Evolutionary conservation across 306 rosid genomes (phyloP).

Genomic region (Neltuma alba): DNA sequence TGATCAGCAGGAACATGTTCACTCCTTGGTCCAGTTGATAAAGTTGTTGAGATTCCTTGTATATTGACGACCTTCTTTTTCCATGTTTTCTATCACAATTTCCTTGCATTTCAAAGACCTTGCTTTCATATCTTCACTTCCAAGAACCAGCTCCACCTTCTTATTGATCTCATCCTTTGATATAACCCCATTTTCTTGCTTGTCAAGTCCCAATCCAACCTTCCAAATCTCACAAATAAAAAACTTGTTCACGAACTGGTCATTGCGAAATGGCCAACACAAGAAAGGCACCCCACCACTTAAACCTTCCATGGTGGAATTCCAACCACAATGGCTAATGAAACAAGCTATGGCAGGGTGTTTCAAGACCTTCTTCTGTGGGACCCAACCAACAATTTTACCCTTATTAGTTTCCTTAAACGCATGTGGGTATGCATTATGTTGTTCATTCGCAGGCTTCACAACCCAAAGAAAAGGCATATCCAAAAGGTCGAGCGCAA

Average conservation of each 20-base stretch:
- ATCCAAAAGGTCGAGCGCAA: constrained; percentile 10
- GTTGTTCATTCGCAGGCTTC: not conserved
- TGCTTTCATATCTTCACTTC: constrained; percentile 9
- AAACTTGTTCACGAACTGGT: not conserved
- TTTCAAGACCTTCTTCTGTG: constrained; percentile 32
- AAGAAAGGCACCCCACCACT: no score
- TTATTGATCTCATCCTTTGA: constrained; percentile 24
- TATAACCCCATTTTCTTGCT: constrained; percentile 9
- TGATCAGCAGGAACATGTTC: not conserved
- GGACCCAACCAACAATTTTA: constrained; percentile 35
- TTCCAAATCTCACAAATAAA: not conserved
- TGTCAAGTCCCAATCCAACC: constrained; percentile 21
- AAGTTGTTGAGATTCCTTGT: not conserved
- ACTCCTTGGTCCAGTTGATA: not conserved
- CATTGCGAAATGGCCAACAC: not conserved
- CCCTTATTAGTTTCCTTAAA: constrained; percentile 13
- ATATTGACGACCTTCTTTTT: not conserved
- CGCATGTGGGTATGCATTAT: constrained; percentile 13
- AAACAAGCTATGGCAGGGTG: constrained; percentile 46
- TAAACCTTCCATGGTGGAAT: no score
- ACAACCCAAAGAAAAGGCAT: constrained; percentile 33
- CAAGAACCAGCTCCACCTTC: constrained; percentile 27
- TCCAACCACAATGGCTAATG: no score
- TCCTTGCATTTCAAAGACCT: constrained; percentile 19
- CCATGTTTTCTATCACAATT: not conserved